Percentiles rank a stretch among this genome's conserved stretches.
phyloP scores from a whole-genome alignment of 2,329 filamentous ascomycete genomes.

The Nannizzia gypsea region DNA sequence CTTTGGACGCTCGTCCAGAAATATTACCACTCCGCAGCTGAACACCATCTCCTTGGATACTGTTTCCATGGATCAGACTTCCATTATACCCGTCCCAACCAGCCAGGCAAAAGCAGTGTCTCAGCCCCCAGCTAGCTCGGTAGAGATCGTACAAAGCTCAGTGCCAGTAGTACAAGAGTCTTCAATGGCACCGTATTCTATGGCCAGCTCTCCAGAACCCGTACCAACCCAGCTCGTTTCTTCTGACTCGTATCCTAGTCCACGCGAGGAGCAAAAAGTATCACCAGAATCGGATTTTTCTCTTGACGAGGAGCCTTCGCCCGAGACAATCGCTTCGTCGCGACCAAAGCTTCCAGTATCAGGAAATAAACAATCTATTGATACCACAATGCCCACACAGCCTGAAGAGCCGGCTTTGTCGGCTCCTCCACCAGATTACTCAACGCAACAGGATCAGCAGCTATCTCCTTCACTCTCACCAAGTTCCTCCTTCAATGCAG shows the following conservation, averaged over 20 bases:
- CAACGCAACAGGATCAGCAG: background rate
- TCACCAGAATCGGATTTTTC: background rate
- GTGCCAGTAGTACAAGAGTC: background rate
- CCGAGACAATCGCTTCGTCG: background rate
- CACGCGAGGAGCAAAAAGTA: background rate
- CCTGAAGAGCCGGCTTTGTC: background rate
- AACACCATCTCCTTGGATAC: background rate
- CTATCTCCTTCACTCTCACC: background rate
- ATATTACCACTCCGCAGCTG: background rate
- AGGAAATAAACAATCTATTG: background rate
- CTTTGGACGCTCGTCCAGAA: background rate
- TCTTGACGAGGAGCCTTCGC: too few relatives aligned
- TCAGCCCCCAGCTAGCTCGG: background rate
- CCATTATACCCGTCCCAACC: background rate
- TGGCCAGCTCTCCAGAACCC: background rate
- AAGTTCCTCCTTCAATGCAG: background rate
- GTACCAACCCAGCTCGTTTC: background rate
- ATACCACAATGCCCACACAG: background rate
- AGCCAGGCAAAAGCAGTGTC: background rate
- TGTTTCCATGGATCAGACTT: background rate
- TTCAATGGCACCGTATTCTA: background rate
- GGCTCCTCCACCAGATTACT: background rate
- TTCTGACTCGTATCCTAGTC: too few relatives aligned
- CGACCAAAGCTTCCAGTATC: background rate
- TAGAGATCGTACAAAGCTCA: background rate